phyloP scores from a whole-genome alignment of 192 early-diverging fungal genomes.

The Diversispora eburnea region DNA sequence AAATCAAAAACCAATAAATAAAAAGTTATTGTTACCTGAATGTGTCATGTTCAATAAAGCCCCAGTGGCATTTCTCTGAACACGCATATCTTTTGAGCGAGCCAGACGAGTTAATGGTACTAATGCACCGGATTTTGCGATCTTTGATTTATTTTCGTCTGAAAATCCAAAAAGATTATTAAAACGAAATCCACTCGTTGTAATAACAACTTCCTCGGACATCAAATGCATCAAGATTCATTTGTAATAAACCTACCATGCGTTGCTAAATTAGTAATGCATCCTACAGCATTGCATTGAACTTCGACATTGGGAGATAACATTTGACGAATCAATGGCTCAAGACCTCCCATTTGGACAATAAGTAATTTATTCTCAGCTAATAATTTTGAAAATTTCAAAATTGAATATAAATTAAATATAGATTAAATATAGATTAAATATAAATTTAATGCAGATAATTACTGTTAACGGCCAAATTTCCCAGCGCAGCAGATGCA shows the following conservation, averaged over 20 bases:
- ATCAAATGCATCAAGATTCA: slow-evolving; percentile 3
- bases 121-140: slow-evolving; percentile 80
- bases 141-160: slow-evolving; percentile 87
- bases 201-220: too few relatives aligned
- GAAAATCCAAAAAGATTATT: slow-evolving; percentile 14
- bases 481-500: slow-evolving; percentile 86
- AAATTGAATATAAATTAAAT: slow-evolving; percentile 1
- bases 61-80: slow-evolving; percentile 87
- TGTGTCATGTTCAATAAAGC: slow-evolving; percentile 93
- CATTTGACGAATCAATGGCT: slow-evolving; percentile 85
- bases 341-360: slow-evolving; percentile 78
- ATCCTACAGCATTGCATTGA: slow-evolving; percentile 92
- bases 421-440: background rate
- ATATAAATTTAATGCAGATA: background rate
- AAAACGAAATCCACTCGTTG: slow-evolving; percentile 1
- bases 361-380: slow-evolving; percentile 83
- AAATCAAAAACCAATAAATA: background rate
- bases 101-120: slow-evolving; percentile 71
- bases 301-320: slow-evolving; percentile 80
- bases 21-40: slow-evolving; percentile 41
- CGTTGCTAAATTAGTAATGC: slow-evolving; percentile 89
- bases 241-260: slow-evolving; percentile 45
- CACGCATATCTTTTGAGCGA: slow-evolving; percentile 74
- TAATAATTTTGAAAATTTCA: slow-evolving; percentile 22
- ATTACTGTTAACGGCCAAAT: slow-evolving; percentile 77